Percentiles rank a stretch among this genome's conserved stretches.
These are phyloP conservation scores for Holtermanniella nyarrowii DNA, from an alignment of 768 basidiomycete genomes.

Conservation along the genomic window DNA sequence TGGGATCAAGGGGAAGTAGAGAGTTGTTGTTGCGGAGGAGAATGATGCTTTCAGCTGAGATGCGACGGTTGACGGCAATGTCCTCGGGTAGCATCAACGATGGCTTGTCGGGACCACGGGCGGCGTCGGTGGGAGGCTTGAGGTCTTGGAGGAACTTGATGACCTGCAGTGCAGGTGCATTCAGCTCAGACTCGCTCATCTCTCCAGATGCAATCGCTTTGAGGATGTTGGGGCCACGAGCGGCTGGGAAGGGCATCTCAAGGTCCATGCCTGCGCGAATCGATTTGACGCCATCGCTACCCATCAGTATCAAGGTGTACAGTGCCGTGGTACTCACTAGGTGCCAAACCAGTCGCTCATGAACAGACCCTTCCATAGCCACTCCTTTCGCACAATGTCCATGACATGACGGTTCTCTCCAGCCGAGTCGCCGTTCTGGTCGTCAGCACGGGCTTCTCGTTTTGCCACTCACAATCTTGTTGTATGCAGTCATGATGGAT, in stretches of 20 bases:
- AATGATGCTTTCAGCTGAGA: neutral
- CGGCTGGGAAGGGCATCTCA: slow-evolving; percentile 6
- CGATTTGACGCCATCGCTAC: too few relatives aligned
- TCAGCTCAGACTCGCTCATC: slow-evolving; percentile 2
- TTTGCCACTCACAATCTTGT: neutral
- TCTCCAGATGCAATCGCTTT: slow-evolving; percentile 3
- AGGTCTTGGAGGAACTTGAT: slow-evolving; percentile 4
- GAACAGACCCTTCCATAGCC: slow-evolving; percentile 59
- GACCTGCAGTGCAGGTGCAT: slow-evolving; percentile 1
- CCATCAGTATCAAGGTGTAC: too few relatives aligned
- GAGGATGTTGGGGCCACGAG: slow-evolving; percentile 4
- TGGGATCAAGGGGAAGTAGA: too few relatives aligned
- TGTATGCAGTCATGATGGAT: slow-evolving; percentile 59
- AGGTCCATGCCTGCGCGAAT: slow-evolving; percentile 9
- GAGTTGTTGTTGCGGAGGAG: neutral
- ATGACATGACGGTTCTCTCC: too few relatives aligned
- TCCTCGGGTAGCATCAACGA: too few relatives aligned
- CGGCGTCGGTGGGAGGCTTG: too few relatives aligned
- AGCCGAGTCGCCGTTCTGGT: too few relatives aligned
- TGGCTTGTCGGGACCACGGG: too few relatives aligned
- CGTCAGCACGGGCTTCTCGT: slow-evolving; percentile 19
- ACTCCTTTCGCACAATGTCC: too few relatives aligned
- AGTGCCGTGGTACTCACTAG: too few relatives aligned
- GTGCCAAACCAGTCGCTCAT: slow-evolving; percentile 78
- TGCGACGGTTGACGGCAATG: too few relatives aligned